Percentiles rank a stretch among this genome's conserved stretches.
Evolutionary conservation across 1,284 basidiomycete genomes (phyloP).

Genomic region (Microbotryum scabiosae): DNA sequence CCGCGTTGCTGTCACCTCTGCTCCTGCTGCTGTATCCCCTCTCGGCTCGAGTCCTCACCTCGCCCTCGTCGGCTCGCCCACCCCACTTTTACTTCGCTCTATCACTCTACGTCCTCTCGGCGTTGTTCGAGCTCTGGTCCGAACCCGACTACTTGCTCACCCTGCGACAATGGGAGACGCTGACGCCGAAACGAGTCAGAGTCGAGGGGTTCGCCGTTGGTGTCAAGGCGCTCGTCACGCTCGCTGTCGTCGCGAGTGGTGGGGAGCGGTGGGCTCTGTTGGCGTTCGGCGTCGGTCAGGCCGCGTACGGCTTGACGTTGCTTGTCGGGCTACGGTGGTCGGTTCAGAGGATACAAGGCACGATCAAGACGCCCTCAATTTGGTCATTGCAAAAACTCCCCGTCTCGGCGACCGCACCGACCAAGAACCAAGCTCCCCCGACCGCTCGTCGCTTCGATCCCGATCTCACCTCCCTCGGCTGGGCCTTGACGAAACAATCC

Average conservation of each 20-base stretch:
- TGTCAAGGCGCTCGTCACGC: slow-evolving; percentile 61
- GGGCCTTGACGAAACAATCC: slow-evolving; percentile 75
- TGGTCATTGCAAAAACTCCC: slow-evolving; percentile 30
- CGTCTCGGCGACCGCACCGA: neutral
- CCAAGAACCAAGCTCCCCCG: neutral
- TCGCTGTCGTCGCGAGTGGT: slow-evolving; percentile 52
- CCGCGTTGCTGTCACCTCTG: slow-evolving; percentile 50
- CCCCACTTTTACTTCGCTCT: slow-evolving; percentile 57
- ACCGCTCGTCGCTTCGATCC: slow-evolving; percentile 45
- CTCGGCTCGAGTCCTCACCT: slow-evolving; percentile 44
- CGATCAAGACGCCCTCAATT: neutral
- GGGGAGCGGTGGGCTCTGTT: slow-evolving; percentile 53
- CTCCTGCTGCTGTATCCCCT: slow-evolving; percentile 49
- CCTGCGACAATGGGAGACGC: slow-evolving; percentile 14
- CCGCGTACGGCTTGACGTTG: slow-evolving; percentile 54
- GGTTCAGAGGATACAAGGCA: slow-evolving; percentile 13
- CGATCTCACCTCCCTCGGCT: slow-evolving; percentile 13
- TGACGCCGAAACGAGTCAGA: slow-evolving; percentile 26
- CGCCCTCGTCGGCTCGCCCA: slow-evolving; percentile 39
- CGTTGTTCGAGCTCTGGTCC: slow-evolving; percentile 63
- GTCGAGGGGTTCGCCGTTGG: slow-evolving; percentile 68
- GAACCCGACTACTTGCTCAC: slow-evolving; percentile 74
- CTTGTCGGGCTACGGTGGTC: slow-evolving; percentile 38
- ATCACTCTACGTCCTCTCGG: slow-evolving; percentile 60
- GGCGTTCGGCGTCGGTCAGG: slow-evolving; percentile 73